Conservation (phyloP, 2,329 filamentous ascomycete species). For the Neofusicoccum sp. region DNA sequence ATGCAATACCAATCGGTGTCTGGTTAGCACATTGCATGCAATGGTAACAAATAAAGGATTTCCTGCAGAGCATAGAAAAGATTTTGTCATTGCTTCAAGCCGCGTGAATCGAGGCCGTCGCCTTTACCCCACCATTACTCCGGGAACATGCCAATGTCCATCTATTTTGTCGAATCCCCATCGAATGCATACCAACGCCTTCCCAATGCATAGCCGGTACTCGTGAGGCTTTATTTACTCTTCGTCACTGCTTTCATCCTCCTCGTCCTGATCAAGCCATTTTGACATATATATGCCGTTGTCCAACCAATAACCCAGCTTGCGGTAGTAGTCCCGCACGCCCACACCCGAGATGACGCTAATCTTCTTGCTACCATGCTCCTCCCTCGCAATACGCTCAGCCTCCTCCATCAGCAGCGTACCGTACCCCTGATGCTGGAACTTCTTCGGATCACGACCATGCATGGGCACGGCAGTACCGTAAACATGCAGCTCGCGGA, state of each 20-base stretch:
- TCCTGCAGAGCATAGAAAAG: too few relatives aligned
- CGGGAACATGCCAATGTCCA: too few relatives aligned
- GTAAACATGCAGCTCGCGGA: conserved; percentile 94
- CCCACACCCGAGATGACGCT: conserved; percentile 98
- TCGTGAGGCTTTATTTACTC: background rate
- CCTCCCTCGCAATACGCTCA: conserved; percentile 88
- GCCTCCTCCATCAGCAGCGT: conserved; percentile 97
- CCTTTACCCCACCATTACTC: too few relatives aligned
- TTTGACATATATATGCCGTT: conserved; percentile 64
- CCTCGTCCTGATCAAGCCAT: conserved; percentile 25
- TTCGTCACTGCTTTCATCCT: conserved; percentile 14
- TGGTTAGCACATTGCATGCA: too few relatives aligned
- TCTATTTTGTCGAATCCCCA: background rate
- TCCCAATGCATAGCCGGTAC: background rate
- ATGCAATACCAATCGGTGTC: too few relatives aligned
- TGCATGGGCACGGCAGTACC: conserved; percentile 97
- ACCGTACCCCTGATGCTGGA: conserved; percentile 97
- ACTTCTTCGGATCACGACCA: conserved; percentile 90
- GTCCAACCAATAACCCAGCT: conserved; percentile 70
- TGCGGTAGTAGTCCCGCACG: conserved; percentile 90
- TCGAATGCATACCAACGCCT: background rate
- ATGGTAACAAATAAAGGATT: too few relatives aligned
- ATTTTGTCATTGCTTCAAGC: too few relatives aligned
- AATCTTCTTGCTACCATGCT: conserved; percentile 91
- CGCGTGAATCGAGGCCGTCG: too few relatives aligned